Conservation (phyloP, 352 stramenopile genomes). For the Phytophthora vignae region DNA sequence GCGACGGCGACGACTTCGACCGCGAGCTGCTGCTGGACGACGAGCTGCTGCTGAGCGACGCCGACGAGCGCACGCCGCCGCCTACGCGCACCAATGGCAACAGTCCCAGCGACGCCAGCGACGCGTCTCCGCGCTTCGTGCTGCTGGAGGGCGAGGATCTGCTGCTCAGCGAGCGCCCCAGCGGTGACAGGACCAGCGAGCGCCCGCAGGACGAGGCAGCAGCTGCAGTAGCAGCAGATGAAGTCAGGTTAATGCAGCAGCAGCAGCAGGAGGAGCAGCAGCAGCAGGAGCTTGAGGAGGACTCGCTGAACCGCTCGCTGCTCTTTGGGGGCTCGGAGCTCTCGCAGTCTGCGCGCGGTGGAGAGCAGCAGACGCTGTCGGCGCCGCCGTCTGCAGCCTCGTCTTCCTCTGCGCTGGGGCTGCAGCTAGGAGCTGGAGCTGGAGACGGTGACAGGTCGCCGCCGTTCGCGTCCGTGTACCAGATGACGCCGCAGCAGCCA, state of each 20-base stretch:
- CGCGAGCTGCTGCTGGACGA: conserved; percentile 27
- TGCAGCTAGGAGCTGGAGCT: conserved; percentile 6
- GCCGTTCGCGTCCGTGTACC: background rate
- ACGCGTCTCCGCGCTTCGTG: conserved; percentile 57
- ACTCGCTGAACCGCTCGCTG: conserved; percentile 66
- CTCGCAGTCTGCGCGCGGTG: conserved; percentile 18
- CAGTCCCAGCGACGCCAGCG: background rate
- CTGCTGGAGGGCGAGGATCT: conserved; percentile 61
- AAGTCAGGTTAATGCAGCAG: background rate
- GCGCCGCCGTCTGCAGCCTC: conserved; percentile 5
- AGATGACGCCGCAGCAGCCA: too few relatives aligned
- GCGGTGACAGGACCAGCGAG: conserved; percentile 35
- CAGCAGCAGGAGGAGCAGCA: too few relatives aligned
- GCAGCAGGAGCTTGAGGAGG: conserved; percentile 8
- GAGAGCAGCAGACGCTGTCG: background rate
- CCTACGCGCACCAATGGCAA: too few relatives aligned
- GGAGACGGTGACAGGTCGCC: background rate
- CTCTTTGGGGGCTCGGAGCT: conserved; percentile 52
- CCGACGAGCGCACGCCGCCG: conserved; percentile 26
- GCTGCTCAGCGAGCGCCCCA: conserved; percentile 27
- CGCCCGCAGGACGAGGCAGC: conserved; percentile 4
- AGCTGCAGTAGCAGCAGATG: conserved; percentile 1
- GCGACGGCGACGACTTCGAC: conserved; percentile 19
- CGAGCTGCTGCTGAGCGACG: conserved; percentile 53
- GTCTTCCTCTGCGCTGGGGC: conserved; percentile 13